Base-by-base conservation (phyloP, 129 eudicot genomes). In the Saussurea involucrata region DNA sequence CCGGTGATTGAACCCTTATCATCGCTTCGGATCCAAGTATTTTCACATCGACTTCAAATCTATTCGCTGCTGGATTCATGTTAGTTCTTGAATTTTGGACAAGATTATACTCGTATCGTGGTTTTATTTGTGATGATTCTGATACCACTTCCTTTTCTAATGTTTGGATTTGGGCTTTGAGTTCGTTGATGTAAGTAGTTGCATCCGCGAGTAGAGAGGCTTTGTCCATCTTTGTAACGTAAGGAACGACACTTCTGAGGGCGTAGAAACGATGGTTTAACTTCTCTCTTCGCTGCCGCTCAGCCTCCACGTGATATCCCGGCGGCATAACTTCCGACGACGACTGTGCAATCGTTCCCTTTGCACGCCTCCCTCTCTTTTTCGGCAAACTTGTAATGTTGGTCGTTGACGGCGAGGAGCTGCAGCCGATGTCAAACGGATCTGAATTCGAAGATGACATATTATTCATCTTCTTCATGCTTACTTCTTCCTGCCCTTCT, bases 181-280 rank as follows among this genome's bases (percentile, higher is more conserved):
- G 90, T 27, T 86, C 86, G 4, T 84, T 82, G 72, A 89, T 89
- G 78, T 89, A 89, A 1, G 87, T 63, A 29, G 87, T 89, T 1
- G 94, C 86, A 70, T 89, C 94, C 0, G 87, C 80, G 8, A 89
- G 69, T 6, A 89, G 22, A 29, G 94, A 89, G 1, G 94, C 94
- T 44, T 80, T 89, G 80, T 89, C 90, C 94, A 89, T 89, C 60
- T 77, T 84, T 2, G 94, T 74, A n/a, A 89, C 94, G 49, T 79
- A 76, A 0, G 94, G 91, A 31, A 89, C 94, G 15, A 82, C 90
- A 2, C 89, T 80, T 11, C 94, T 64, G 4, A 89, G 87, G 2
- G 89, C 94, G 27, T 84, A 89, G 66, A 89, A 89, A 11, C 82
- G 80, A 5, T 70, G 73, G 72, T 89, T 89, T 8, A 89, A 40